phyloP scores from a whole-genome alignment of 257 asterid species.

The Petrea volubilis region DNA sequence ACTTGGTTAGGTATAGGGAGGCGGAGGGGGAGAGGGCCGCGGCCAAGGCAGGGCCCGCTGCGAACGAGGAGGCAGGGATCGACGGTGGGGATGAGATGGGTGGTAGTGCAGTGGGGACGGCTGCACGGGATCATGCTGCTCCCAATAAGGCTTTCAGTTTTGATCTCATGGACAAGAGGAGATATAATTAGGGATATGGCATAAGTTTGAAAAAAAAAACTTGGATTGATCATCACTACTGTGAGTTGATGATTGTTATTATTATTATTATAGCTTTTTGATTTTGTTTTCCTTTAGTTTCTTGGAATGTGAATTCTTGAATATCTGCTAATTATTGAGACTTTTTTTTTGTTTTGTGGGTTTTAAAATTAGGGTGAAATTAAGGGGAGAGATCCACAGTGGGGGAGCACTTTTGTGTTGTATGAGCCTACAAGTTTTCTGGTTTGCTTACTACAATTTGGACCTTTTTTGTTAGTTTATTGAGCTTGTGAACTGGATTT shows the following conservation, averaged over 20 bases:
- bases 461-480: neutral
- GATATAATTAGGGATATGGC: neutral
- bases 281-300: neutral
- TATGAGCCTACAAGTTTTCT: conserved; percentile 14
- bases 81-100: neutral
- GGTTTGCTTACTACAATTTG: conserved; percentile 1
- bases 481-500: conserved; percentile 2
- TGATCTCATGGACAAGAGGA: conserved; percentile 20
- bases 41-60: conserved; percentile 19
- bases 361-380: neutral
- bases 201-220: too few relatives aligned
- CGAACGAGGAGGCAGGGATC: neutral
- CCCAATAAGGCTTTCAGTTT: conserved; percentile 13
- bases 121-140: neutral
- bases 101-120: neutral
- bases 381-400: neutral
- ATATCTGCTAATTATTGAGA: neutral
- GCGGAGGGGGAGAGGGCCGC: conserved; percentile 51
- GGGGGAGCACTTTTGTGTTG: conserved; percentile 6
- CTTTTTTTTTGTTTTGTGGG: neutral
- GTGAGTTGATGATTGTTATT: neutral
- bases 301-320: neutral
- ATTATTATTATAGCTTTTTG: neutral
- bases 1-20: conserved; percentile 43
- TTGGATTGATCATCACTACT: neutral